A percentile compares a stretch with the other conserved stretches of the same genome.
These are phyloP conservation scores for Pichia deserticola DNA, from an alignment of 805 yeast species.

Conservation along the genomic window DNA sequence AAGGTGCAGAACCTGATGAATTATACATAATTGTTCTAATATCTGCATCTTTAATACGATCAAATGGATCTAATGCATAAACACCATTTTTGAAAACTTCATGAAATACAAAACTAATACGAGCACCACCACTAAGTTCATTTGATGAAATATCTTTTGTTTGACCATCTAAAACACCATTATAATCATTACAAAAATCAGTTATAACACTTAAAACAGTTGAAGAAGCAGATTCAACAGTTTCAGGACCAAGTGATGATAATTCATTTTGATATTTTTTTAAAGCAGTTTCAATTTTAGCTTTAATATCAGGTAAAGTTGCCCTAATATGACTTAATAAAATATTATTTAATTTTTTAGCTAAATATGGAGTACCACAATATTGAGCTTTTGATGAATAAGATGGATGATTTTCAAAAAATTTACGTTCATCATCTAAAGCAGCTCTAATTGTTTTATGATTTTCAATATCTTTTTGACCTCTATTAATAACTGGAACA, in stretches of 20 bases:
- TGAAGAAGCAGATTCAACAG: slow-evolving; percentile 82
- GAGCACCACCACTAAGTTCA: slow-evolving; percentile 96
- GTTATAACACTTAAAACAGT: slow-evolving; percentile 87
- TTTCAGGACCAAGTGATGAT: slow-evolving; percentile 74
- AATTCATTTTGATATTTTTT: slow-evolving; percentile 81
- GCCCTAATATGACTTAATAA: slow-evolving; percentile 84
- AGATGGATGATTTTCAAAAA: slow-evolving; percentile 83
- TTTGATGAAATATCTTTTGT: slow-evolving; percentile 80
- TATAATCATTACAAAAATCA: slow-evolving; percentile 85
- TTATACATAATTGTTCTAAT: slow-evolving; percentile 95
- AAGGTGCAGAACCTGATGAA: slow-evolving; percentile 94
- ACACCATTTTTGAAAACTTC: slow-evolving; percentile 93
- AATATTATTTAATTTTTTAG: slow-evolving; percentile 83
- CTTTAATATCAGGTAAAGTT: slow-evolving; percentile 86
- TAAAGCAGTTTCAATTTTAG: slow-evolving; percentile 77
- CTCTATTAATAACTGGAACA: slow-evolving; percentile 94
- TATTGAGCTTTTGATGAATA: slow-evolving; percentile 89
- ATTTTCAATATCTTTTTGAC: slow-evolving; percentile 90
- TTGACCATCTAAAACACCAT: slow-evolving; percentile 86
- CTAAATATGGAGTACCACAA: slow-evolving; percentile 98
- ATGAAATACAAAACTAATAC: slow-evolving; percentile 94
- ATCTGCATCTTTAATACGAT: slow-evolving; percentile 90
- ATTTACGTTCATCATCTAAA: slow-evolving; percentile 66
- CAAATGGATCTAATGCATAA: slow-evolving; percentile 88
- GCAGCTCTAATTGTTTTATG: slow-evolving; percentile 87